phyloP scores from a whole-genome alignment of 2,329 filamentous ascomycete genomes.

The Proliferodiscus dingleyae region DNA sequence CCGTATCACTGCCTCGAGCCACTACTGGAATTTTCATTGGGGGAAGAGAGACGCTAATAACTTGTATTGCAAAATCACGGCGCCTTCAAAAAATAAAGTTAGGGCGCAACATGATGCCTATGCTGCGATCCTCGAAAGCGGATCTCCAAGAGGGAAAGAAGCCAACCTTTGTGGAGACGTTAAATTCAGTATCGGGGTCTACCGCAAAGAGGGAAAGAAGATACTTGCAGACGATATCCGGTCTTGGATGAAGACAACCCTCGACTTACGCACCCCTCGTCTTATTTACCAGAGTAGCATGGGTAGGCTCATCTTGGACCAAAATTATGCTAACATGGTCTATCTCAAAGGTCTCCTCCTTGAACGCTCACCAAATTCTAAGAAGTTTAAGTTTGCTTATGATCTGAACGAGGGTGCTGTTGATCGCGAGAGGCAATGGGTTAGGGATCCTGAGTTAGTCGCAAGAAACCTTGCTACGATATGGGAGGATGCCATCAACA shows the following conservation, averaged over 20 bases:
- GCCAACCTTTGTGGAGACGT: slow-evolving; percentile 18
- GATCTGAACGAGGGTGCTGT: slow-evolving; percentile 9
- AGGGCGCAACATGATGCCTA: background rate
- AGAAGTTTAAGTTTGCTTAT: slow-evolving; percentile 14
- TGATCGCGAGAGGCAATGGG: slow-evolving; percentile 15
- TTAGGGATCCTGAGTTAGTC: slow-evolving; percentile 5
- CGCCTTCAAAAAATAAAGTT: slow-evolving; percentile 3
- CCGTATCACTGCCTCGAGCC: slow-evolving; percentile 16
- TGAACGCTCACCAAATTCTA: background rate
- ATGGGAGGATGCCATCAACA: slow-evolving; percentile 8
- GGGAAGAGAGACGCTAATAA: slow-evolving; percentile 3
- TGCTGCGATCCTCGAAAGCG: background rate
- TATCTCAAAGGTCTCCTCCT: slow-evolving; percentile 18
- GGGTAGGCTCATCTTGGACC: slow-evolving; percentile 12
- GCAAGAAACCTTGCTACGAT: slow-evolving; percentile 8
- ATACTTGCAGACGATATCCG: slow-evolving; percentile 1
- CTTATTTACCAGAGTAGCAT: slow-evolving; percentile 4
- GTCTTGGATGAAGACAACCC: slow-evolving; percentile 13
- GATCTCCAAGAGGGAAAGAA: slow-evolving; percentile 4
- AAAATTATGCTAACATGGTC: slow-evolving; percentile 7
- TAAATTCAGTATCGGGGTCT: slow-evolving; percentile 14
- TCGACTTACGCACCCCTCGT: slow-evolving; percentile 10
- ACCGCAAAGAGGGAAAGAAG: background rate
- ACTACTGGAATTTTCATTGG: slow-evolving; percentile 22
- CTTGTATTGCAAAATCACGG: slow-evolving; percentile 13